Percentiles rank a stretch among this genome's conserved stretches.
These are phyloP conservation scores for Allantophomopsis lycopodina DNA, from an alignment of 2,329 filamentous ascomycete species.

Conservation along the genomic window DNA sequence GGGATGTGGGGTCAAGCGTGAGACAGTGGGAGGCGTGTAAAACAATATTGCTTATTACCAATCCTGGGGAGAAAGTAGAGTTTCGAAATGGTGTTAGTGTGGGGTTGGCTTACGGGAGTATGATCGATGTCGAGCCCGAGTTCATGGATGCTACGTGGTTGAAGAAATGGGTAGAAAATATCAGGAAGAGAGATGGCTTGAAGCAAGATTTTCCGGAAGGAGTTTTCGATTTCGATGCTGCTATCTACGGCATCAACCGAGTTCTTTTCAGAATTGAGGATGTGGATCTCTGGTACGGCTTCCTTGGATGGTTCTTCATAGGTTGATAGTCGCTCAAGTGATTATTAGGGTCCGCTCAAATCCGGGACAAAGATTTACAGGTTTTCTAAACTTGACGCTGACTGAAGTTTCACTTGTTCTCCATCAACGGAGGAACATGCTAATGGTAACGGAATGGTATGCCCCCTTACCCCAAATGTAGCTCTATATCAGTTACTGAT, in stretches of 20 bases:
- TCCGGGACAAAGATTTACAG: slow-evolving; percentile 20
- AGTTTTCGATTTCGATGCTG: slow-evolving; percentile 21
- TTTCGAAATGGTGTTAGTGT: slow-evolving; percentile 13
- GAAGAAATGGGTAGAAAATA: slow-evolving; percentile 28
- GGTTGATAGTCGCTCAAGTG: background rate
- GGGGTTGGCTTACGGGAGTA: slow-evolving; percentile 25
- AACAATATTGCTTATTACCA: slow-evolving; percentile 33
- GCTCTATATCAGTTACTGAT: background rate
- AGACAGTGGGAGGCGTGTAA: slow-evolving; percentile 29
- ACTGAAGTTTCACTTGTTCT: slow-evolving; percentile 14
- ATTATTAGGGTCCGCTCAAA: slow-evolving; percentile 17
- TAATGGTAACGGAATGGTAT: slow-evolving; percentile 28
- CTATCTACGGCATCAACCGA: slow-evolving; percentile 18
- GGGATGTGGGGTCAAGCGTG: slow-evolving; percentile 29
- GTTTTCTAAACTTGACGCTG: slow-evolving; percentile 20
- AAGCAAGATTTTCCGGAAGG: slow-evolving; percentile 31
- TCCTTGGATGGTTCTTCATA: background rate
- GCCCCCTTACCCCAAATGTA: slow-evolving; percentile 2
- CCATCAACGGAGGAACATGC: slow-evolving; percentile 15
- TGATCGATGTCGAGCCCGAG: slow-evolving; percentile 40
- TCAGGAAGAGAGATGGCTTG: slow-evolving; percentile 33
- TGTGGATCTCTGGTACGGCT: slow-evolving; percentile 23
- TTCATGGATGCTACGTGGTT: slow-evolving; percentile 39
- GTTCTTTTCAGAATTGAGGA: slow-evolving; percentile 27
- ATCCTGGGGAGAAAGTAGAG: slow-evolving; percentile 13